phyloP scores from a whole-genome alignment of 305 asterid genomes.

The Fraxinus floribunda region DNA sequence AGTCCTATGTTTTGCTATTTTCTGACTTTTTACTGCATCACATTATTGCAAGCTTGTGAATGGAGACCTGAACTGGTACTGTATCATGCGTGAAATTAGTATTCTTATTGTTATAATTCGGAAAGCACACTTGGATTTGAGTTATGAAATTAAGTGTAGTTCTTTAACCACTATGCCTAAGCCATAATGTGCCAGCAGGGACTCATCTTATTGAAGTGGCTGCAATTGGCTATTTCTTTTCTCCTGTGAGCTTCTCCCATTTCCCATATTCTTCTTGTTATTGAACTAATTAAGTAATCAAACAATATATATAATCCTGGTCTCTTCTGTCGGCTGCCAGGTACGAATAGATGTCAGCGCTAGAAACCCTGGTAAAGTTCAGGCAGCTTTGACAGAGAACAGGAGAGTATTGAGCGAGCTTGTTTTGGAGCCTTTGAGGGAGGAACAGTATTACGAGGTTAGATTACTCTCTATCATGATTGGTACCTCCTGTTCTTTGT shows the following conservation, averaged over 20 bases:
- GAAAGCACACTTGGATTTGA: conserved; percentile 16
- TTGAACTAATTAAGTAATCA: neutral
- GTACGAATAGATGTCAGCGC: conserved; percentile 96
- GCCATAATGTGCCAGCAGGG: conserved; percentile 94
- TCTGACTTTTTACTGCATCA: conserved; percentile 9
- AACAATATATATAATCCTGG: conserved; percentile 5
- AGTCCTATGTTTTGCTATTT: conserved; percentile 5
- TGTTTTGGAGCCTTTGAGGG: conserved; percentile 83
- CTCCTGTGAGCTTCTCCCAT: conserved; percentile 64
- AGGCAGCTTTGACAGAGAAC: conserved; percentile 90
- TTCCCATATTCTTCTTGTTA: conserved; percentile 18
- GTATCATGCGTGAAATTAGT: conserved; percentile 4
- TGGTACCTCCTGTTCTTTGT: neutral
- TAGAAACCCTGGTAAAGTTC: conserved; percentile 93
- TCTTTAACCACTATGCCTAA: conserved; percentile 53
- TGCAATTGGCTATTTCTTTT: conserved; percentile 80
- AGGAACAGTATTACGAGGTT: conserved; percentile 93
- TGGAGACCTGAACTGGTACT: conserved; percentile 6
- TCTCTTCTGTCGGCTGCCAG: conserved; percentile 33
- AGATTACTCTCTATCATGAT: conserved; percentile 1
- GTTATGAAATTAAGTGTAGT: conserved; percentile 19
- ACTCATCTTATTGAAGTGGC: conserved; percentile 96
- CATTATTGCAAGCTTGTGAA: conserved; percentile 11
- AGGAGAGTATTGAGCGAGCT: conserved; percentile 81
- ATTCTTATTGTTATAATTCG: conserved; percentile 21